Conservation (phyloP, 169 alveolate species). For the Eimeria falciformis region DNA sequence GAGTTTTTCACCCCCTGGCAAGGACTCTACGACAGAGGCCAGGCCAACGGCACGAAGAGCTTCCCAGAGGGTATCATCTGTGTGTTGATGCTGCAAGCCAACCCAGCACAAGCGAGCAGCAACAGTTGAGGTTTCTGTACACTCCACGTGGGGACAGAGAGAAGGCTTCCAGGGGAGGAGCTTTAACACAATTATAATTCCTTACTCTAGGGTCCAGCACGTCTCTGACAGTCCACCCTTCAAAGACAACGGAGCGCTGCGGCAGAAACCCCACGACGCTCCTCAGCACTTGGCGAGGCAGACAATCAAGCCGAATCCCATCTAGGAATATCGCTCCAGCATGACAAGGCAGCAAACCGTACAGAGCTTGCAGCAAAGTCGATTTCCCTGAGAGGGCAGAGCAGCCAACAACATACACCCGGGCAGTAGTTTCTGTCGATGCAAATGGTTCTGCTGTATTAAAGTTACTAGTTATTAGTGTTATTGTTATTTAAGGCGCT, state of each 20-base stretch:
- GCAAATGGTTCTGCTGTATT: too few species aligned
- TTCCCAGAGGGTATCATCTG: constrained; percentile 80
- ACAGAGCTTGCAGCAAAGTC: constrained; percentile 87
- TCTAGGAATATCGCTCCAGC: constrained; percentile 82
- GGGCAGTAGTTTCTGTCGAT: too few species aligned
- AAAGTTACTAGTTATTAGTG: too few species aligned
- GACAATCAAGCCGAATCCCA: constrained; percentile 66
- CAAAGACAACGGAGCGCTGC: constrained; percentile 78
- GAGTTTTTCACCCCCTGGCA: constrained; percentile 23
- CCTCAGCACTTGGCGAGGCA: constrained; percentile 71
- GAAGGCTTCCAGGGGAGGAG: not conserved
- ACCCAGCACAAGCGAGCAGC: not conserved
- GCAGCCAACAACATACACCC: not conserved
- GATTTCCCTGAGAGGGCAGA: constrained; percentile 81
- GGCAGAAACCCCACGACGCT: constrained; percentile 80
- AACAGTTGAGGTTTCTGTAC: not conserved
- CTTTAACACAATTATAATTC: too few species aligned
- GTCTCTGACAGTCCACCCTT: constrained; percentile 82
- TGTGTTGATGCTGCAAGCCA: constrained; percentile 50
- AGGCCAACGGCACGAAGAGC: constrained; percentile 77
- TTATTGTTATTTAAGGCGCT: too few species aligned
- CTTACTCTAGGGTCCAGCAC: constrained; percentile 80
- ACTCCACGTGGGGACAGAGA: not conserved
- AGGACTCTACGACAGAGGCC: not conserved
- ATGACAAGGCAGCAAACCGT: constrained; percentile 84